Conservation (phyloP, 73 alveolate species). For the Blepharisma stoltei region DNA sequence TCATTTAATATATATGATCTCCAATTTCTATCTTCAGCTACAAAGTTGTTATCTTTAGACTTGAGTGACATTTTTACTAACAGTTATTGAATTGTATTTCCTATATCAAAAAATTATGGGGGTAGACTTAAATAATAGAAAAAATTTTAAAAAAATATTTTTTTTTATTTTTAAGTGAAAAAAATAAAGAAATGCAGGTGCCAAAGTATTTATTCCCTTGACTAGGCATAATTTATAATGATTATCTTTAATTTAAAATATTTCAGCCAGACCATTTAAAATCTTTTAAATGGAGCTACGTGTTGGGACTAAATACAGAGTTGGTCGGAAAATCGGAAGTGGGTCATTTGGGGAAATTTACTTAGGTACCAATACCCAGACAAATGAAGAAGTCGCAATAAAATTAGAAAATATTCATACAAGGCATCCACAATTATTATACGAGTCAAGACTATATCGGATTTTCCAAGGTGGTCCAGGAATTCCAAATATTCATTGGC, state of each 20-base stretch:
- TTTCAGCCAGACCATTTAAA: not conserved
- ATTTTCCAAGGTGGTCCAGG: constrained; percentile 70
- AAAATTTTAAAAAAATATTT: too few relatives aligned
- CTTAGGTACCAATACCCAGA: constrained; percentile 67
- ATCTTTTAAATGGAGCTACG: constrained; percentile 44
- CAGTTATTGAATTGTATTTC: too few relatives aligned
- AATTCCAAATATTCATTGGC: constrained; percentile 74
- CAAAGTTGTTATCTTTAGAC: not conserved
- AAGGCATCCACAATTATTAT: constrained; percentile 57
- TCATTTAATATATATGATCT: constrained; percentile 12
- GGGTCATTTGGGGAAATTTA: constrained; percentile 91
- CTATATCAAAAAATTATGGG: too few relatives aligned
- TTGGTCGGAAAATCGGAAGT: constrained; percentile 78
- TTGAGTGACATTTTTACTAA: constrained; percentile 15
- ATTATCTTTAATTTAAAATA: too few relatives aligned
- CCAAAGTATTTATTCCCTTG: too few relatives aligned
- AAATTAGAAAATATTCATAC: constrained; percentile 52
- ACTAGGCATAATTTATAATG: too few relatives aligned
- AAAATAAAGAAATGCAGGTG: too few relatives aligned
- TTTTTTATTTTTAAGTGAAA: too few relatives aligned
- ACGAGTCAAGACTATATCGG: constrained; percentile 64
- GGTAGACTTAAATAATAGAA: too few relatives aligned
- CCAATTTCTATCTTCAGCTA: constrained; percentile 21
- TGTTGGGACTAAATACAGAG: constrained; percentile 77
- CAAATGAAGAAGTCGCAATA: constrained; percentile 70